Evolutionary conservation across 139 green algal genomes (phyloP).

Genomic region (Ostreobium quekettii): DNA sequence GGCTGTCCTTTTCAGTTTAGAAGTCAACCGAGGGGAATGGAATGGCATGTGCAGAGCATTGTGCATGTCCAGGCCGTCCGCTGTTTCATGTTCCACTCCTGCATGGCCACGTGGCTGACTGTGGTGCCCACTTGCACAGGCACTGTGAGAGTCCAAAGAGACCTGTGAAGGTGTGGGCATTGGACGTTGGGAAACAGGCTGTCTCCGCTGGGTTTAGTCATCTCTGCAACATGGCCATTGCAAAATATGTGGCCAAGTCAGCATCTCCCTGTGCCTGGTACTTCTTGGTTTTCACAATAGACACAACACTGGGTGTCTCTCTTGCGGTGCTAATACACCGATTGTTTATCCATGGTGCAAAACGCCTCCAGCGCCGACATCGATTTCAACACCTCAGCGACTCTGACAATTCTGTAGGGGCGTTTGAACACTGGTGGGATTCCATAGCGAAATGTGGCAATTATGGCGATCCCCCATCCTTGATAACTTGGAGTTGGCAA

Average conservation of each 20-base stretch:
- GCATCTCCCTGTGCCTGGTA: conserved; percentile 33
- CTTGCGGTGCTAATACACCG: conserved; percentile 41
- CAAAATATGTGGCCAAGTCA: conserved; percentile 3
- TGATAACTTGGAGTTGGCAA: conserved; percentile 31
- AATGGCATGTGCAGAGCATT: too few relatives aligned
- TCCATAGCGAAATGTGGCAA: conserved; percentile 35
- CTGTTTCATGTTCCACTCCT: too few relatives aligned
- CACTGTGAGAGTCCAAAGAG: conserved; percentile 12
- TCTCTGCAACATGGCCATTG: conserved; percentile 31
- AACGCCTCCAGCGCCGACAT: background rate
- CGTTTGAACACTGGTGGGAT: conserved; percentile 12
- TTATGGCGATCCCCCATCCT: conserved; percentile 32
- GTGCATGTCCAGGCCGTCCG: too few relatives aligned
- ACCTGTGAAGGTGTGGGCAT: conserved; percentile 36
- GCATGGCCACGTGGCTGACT: too few relatives aligned
- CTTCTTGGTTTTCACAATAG: conserved; percentile 38
- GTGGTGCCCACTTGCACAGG: too few relatives aligned
- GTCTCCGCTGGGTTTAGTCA: conserved; percentile 35
- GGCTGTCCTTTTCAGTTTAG: too few relatives aligned
- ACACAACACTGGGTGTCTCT: conserved; percentile 44
- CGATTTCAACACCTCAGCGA: background rate
- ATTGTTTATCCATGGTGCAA: conserved; percentile 13
- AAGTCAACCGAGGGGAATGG: too few relatives aligned
- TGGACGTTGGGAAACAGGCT: conserved; percentile 56
- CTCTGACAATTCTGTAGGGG: background rate